Conservation (phyloP, 192 early-diverging fungal species). For the Paraglomus occultum region DNA sequence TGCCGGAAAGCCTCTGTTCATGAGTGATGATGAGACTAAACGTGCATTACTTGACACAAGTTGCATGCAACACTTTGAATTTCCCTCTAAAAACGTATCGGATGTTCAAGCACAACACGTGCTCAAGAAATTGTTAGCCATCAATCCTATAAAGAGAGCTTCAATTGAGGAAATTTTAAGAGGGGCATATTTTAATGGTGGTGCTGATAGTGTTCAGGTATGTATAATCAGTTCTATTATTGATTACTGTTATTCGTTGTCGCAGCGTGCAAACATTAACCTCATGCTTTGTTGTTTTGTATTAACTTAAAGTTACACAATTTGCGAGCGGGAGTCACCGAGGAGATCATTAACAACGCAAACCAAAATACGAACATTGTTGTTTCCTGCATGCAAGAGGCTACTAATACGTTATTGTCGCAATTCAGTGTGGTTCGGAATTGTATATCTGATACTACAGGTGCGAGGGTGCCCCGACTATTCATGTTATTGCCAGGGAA, state of each 20-base stretch:
- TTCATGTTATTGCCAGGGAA: slow-evolving; percentile 38
- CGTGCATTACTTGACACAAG: too few species aligned
- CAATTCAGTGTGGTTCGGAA: not conserved
- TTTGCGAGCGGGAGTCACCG: not conserved
- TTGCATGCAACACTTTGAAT: too few species aligned
- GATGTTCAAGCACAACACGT: not conserved
- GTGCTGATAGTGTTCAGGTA: not conserved
- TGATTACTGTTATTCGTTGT: not conserved
- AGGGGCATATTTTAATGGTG: not conserved
- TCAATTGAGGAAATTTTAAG: not conserved
- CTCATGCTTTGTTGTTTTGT: not conserved
- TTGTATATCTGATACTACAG: not conserved
- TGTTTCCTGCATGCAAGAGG: not conserved
- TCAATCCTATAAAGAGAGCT: not conserved
- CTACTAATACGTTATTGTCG: not conserved
- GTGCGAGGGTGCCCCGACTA: slow-evolving; percentile 23
- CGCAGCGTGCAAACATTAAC: not conserved
- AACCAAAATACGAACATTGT: not conserved
- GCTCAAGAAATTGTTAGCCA: not conserved
- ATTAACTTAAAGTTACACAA: not conserved
- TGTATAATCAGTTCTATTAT: not conserved
- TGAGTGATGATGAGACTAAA: too few species aligned
- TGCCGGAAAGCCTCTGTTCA: slow-evolving; percentile 30
- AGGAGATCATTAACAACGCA: not conserved
- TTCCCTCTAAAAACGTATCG: not conserved